A percentile compares a stretch with the other conserved stretches of the same genome.
Evolutionary conservation across 2,329 filamentous ascomycete species (phyloP).

Genomic region (Penicillium sclerotiorum): DNA sequence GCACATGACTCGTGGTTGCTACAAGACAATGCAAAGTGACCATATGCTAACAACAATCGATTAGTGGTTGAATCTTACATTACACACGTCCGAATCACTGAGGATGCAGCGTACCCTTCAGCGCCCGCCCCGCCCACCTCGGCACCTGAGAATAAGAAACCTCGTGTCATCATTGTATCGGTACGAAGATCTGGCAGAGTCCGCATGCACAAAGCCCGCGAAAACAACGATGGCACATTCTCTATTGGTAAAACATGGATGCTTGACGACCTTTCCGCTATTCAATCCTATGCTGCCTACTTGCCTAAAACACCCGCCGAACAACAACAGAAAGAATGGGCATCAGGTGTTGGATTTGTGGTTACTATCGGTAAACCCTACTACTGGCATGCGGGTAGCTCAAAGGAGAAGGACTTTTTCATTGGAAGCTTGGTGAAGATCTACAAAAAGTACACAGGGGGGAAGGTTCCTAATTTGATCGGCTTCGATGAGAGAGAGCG

Average conservation of each 20-base stretch:
- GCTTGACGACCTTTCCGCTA: conserved; percentile 80
- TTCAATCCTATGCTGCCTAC: conserved; percentile 77
- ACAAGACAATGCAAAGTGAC: background rate
- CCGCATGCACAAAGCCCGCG: conserved; percentile 93
- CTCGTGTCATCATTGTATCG: conserved; percentile 86
- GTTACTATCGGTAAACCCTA: conserved; percentile 92
- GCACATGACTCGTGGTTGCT: background rate
- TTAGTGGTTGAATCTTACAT: conserved; percentile 91
- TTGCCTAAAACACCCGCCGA: conserved; percentile 61
- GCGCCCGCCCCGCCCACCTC: conserved; percentile 79
- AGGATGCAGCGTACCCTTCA: conserved; percentile 82
- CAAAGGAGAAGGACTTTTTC: conserved; percentile 98
- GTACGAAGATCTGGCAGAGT: conserved; percentile 91
- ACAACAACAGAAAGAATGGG: conserved; percentile 70
- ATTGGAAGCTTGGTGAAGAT: conserved; percentile 96
- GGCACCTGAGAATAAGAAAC: conserved; percentile 76
- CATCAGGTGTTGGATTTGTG: conserved; percentile 78
- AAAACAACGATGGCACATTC: conserved; percentile 91
- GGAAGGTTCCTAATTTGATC: conserved; percentile 73
- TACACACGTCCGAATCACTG: conserved; percentile 88
- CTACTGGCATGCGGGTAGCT: conserved; percentile 91
- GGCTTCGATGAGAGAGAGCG: conserved; percentile 82
- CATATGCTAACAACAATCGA: conserved; percentile 14
- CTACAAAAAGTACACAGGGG: conserved; percentile 92
- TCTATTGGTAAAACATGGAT: conserved; percentile 99